Evolutionary conservation across 306 rosid species (phyloP), one percentile per base, ranked within the genome.

Genomic region (Crataegus laevigata): DNA sequence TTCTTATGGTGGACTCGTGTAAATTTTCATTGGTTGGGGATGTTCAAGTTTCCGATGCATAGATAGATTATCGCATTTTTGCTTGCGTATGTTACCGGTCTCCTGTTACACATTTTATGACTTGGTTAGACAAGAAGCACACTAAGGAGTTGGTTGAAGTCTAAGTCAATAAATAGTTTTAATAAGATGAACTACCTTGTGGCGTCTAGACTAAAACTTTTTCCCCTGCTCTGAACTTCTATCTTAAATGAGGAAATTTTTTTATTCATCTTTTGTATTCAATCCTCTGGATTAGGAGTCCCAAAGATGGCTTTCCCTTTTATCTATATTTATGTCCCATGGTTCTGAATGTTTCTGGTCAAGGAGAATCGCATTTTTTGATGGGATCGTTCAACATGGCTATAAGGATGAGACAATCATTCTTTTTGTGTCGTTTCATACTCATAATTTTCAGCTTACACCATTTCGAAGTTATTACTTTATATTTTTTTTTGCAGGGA

Each of bases 21-120:
- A 69, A 45, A 59, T 68, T 12, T 22, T 6, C 3, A 36, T 52
- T 42, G 42, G 60, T 89, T 84, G 73, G 88, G 76, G 86, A 74
- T 81, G 94, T 86, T 90, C 96, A 58, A 22, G 91, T 91, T 93
- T 91, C 91, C 85, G 90, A 86, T 89, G 96, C 90, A 87, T 89
- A 91, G 59, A 90, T 10, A 47, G 24, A 63, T 15, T 51, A 40
- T 66, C 90, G 93, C 85, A 60, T 45, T 52, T 76, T 32, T 29
- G 11, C 15, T 75, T 84, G 78, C 88, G 80, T 61, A 61, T 68
- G 93, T 79, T 89, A 91, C 98, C 90, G 88, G 96, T 91, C 96
- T 90, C 14, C 91, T 91, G 96, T 89, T 84, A 88, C 82, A 90
- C 10, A 30, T 22, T 30, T 40, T 22, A 3, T 17, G 12, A 43